phyloP scores from a whole-genome alignment of 1,284 basidiomycete species.

The Trichosporon sp. region DNA sequence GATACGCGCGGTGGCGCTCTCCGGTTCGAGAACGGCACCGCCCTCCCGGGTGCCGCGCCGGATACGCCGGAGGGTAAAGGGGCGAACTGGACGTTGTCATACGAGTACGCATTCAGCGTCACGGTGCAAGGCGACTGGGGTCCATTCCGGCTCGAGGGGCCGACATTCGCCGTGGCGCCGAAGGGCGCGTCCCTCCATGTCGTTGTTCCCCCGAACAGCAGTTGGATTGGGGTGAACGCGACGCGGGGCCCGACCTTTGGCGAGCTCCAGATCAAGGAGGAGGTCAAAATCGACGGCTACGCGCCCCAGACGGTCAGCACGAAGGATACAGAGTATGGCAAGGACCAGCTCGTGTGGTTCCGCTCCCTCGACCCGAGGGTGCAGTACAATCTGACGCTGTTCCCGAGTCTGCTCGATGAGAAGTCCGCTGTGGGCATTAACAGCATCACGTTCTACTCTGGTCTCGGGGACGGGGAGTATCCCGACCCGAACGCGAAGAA shows the following conservation, averaged over 20 bases:
- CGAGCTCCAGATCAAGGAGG: not conserved
- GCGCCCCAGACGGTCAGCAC: not conserved
- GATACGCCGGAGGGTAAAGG: too few relatives aligned
- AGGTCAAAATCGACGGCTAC: not conserved
- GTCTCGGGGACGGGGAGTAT: not conserved
- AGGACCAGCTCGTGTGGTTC: constrained; percentile 14
- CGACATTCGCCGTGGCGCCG: not conserved
- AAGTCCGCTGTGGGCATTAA: not conserved
- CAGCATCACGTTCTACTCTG: constrained; percentile 17
- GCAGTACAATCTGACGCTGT: constrained; percentile 3
- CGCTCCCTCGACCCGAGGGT: constrained; percentile 2
- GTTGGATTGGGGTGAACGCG: constrained; percentile 1
- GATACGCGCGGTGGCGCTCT: not conserved
- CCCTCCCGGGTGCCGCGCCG: too few relatives aligned
- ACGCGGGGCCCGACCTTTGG: not conserved
- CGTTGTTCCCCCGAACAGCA: not conserved
- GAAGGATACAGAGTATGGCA: not conserved
- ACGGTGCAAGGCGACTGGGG: not conserved
- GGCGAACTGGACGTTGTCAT: not conserved
- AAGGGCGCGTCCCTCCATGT: not conserved
- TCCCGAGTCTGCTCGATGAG: not conserved
- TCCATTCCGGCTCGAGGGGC: not conserved
- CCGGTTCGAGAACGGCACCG: not conserved
- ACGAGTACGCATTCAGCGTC: not conserved
- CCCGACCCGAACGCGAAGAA: not conserved